A percentile compares a stretch with the other conserved stretches of the same genome.
Evolutionary conservation across 1,284 basidiomycete genomes (phyloP).

Genomic region (Leccinum pachyderme): DNA sequence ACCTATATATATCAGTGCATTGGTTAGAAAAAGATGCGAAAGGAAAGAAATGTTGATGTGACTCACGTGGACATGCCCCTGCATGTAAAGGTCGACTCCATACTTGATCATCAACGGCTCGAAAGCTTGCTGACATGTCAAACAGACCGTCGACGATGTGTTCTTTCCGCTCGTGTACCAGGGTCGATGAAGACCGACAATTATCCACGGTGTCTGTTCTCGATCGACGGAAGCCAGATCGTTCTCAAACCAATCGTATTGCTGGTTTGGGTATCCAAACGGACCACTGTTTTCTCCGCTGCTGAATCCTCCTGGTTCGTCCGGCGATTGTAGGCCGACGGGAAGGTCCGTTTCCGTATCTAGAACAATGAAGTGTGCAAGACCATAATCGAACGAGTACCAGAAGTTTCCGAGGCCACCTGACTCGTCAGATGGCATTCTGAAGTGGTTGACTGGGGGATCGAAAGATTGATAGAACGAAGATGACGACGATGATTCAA

Average conservation of each 20-base stretch:
- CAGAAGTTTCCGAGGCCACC: conserved; percentile 30
- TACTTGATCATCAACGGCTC: conserved; percentile 33
- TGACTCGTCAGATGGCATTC: conserved; percentile 30
- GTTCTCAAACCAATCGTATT: conserved; percentile 27
- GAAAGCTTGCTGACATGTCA: conserved; percentile 27
- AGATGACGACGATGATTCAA: neutral
- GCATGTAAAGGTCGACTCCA: conserved; percentile 32
- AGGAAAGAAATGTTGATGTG: neutral
- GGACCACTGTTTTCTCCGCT: conserved; percentile 23
- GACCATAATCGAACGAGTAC: conserved; percentile 33
- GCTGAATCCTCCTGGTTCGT: conserved; percentile 15
- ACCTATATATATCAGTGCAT: conserved; percentile 2
- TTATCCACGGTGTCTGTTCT: conserved; percentile 25
- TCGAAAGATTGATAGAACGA: neutral
- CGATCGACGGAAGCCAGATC: conserved; percentile 28
- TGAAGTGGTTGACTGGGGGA: conserved; percentile 25
- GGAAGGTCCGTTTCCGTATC: conserved; percentile 27
- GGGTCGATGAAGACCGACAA: conserved; percentile 29
- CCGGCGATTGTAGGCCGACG: conserved; percentile 24
- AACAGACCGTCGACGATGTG: conserved; percentile 13
- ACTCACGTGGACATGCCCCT: conserved; percentile 26
- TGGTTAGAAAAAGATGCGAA: neutral
- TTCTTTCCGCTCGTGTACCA: conserved; percentile 25
- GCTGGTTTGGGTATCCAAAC: conserved; percentile 28
- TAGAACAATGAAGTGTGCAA: conserved; percentile 27